These are phyloP conservation scores for Venturia pyrina DNA, from an alignment of 2,329 filamentous ascomycete genomes.

Conservation along the genomic window DNA sequence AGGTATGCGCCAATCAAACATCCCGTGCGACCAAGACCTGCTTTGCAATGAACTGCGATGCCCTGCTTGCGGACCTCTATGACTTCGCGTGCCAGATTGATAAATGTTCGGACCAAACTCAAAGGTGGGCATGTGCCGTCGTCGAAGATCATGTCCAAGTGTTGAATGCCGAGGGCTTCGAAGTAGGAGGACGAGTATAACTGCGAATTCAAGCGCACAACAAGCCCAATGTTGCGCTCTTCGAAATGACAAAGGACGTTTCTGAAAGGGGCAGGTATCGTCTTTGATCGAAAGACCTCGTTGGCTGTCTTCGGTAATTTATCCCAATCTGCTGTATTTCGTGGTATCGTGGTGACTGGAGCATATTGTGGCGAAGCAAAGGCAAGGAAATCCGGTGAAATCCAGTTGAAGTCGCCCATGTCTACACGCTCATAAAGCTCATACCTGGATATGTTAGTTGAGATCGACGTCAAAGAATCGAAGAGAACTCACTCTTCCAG, in stretches of 20 bases:
- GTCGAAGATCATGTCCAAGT: slow-evolving; percentile 99
- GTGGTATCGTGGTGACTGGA: slow-evolving; percentile 61
- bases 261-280: slow-evolving; percentile 78
- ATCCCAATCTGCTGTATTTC: slow-evolving; percentile 62
- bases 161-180: slow-evolving; percentile 85
- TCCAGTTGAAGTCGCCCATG: slow-evolving; percentile 99
- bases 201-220: slow-evolving; percentile 90
- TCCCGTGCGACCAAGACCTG: slow-evolving; percentile 86
- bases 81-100: slow-evolving; percentile 87
- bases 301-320: slow-evolving; percentile 66
- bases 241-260: slow-evolving; percentile 88
- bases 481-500: slow-evolving; percentile 60
- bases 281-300: slow-evolving; percentile 56
- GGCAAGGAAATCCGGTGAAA: slow-evolving; percentile 87
- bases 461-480: slow-evolving; percentile 11
- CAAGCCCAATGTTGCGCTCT: slow-evolving; percentile 78
- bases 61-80: slow-evolving; percentile 85
- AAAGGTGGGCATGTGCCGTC: slow-evolving; percentile 92
- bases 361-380: slow-evolving; percentile 89
- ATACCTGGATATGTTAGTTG: slow-evolving; percentile 45
- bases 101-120: slow-evolving; percentile 84
- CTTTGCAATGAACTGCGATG: slow-evolving; percentile 98
- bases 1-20: slow-evolving; percentile 96
- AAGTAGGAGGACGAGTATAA: slow-evolving; percentile 97
- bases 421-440: slow-evolving; percentile 93